A percentile compares a stretch with the other conserved stretches of the same genome.
Conservation (phyloP, 768 basidiomycete species). For the Astraeus odoratus region DNA sequence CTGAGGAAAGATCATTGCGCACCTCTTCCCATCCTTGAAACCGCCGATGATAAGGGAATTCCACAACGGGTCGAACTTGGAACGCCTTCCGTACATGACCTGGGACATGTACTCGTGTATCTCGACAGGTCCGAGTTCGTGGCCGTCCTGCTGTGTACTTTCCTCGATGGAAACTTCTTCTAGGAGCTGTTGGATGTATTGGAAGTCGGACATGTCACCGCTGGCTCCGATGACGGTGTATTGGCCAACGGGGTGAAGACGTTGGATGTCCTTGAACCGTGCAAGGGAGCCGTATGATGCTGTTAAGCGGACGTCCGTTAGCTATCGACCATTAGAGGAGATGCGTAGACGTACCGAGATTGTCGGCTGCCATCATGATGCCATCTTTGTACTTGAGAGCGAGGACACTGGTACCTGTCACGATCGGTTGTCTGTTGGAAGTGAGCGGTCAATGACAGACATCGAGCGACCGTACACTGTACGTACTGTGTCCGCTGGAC, state of each 20-base stretch:
- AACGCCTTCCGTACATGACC: conserved; percentile 83
- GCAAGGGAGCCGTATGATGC: conserved; percentile 97
- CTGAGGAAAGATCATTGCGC: conserved; percentile 6
- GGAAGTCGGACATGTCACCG: conserved; percentile 98
- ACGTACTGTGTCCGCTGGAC: conserved; percentile 79
- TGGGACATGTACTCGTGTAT: conserved; percentile 90
- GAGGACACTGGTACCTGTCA: conserved; percentile 94
- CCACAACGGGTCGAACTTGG: conserved; percentile 92
- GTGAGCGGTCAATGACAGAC: background rate
- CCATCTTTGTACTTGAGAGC: conserved; percentile 95
- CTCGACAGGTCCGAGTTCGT: conserved; percentile 77
- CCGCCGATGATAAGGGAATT: conserved; percentile 92
- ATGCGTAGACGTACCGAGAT: conserved; percentile 58
- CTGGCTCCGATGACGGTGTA: conserved; percentile 87
- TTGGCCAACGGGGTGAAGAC: conserved; percentile 77
- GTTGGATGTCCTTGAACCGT: conserved; percentile 89
- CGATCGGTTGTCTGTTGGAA: conserved; percentile 72
- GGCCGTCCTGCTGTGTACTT: conserved; percentile 74
- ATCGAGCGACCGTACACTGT: background rate
- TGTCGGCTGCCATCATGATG: conserved; percentile 98
- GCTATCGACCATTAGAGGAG: background rate
- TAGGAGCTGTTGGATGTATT: conserved; percentile 77
- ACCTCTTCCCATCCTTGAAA: conserved; percentile 79
- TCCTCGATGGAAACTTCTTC: conserved; percentile 76
- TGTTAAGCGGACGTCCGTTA: conserved; percentile 19